Base-by-base conservation (phyloP, 208 protist genomes). In the Trypanosoma congolense region DNA sequence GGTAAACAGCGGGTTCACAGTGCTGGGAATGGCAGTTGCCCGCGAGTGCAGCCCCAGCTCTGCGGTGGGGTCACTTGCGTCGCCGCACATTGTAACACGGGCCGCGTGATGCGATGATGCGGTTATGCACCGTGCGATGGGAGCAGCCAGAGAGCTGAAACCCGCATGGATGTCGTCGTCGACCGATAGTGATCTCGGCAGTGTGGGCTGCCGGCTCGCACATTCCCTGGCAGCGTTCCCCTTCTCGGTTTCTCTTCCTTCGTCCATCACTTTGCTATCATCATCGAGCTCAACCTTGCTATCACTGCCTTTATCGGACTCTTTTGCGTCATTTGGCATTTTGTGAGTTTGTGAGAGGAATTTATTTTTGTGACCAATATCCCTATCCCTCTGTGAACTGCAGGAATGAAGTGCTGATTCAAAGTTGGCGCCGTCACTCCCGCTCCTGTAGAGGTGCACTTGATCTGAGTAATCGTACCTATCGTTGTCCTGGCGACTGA, bases 1-100 rank as follows among this genome's bases (percentile, higher is more conserved):
- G n/a, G 78, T 75, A 66, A 95, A 95, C 42, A 95, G 75, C 26
- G 56, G 56, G 41, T 71, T 71, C 14, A 56, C 52, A 26, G 6
- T 61, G 30, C 61, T 70, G 0, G 61, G 68, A 28, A 75, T 57
- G 30, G 48, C 31, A 22, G 53, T 31, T 1, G 55, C 48, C 12
- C 46, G 45, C 21, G 33, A 16, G 36, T 28, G 58, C 25, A 42
- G 6, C 2, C 18, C 18, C 6, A 16, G 8, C 14, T 48, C 25
- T 8, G 10, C 28, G 16, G 19, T 16, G 29, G 8, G 21, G 28
- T 8, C 10, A 19, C 21, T 22, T 22, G 12, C 6, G 33, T 12
- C 33, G 12, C 12, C 33, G 33, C 9, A 38, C 12, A 12, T 12
- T 16, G 6, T 38, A 38, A 38, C 33, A 12, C 12, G 6, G 6